A percentile compares a stretch with the other conserved stretches of the same genome.
Conservation (phyloP, 2,329 filamentous ascomycete genomes). For the Camptophora hylomeconis region DNA sequence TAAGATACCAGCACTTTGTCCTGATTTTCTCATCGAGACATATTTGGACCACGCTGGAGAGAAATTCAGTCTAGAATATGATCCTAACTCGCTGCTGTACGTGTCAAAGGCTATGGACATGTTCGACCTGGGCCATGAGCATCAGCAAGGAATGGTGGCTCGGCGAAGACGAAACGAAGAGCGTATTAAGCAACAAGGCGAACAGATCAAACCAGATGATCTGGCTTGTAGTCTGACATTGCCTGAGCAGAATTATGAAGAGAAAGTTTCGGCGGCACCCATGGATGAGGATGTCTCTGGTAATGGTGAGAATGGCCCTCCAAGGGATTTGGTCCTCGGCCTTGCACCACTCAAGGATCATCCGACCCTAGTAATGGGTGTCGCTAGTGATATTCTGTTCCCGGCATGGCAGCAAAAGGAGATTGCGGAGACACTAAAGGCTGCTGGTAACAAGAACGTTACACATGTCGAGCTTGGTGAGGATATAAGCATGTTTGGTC, state of each 20-base stretch:
- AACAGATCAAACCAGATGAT: slow-evolving; percentile 32
- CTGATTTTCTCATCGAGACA: slow-evolving; percentile 94
- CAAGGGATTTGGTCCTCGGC: slow-evolving; percentile 67
- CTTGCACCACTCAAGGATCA: slow-evolving; percentile 59
- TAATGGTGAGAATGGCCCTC: slow-evolving; percentile 41
- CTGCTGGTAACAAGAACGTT: slow-evolving; percentile 66
- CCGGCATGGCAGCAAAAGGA: slow-evolving; percentile 97
- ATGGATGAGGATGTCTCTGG: slow-evolving; percentile 21
- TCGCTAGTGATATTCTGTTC: slow-evolving; percentile 91
- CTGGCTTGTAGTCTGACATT: slow-evolving; percentile 65
- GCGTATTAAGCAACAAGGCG: slow-evolving; percentile 35
- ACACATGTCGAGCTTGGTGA: slow-evolving; percentile 85
- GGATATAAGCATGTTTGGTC: slow-evolving; percentile 87
- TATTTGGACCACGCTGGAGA: slow-evolving; percentile 96
- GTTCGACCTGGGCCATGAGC: slow-evolving; percentile 71
- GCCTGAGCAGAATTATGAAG: slow-evolving; percentile 72
- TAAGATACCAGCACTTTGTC: slow-evolving; percentile 84
- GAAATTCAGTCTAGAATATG: slow-evolving; percentile 95
- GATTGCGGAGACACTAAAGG: slow-evolving; percentile 69
- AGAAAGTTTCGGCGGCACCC: slow-evolving; percentile 44
- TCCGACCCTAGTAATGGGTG: slow-evolving; percentile 79
- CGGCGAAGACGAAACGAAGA: slow-evolving; percentile 50
- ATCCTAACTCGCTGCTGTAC: slow-evolving; percentile 88
- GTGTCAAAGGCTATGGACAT: slow-evolving; percentile 98
- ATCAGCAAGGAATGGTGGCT: slow-evolving; percentile 49